These are phyloP conservation scores for Theobroma grandiflorum DNA, from an alignment of 441 rosid species.

Conservation along the genomic window DNA sequence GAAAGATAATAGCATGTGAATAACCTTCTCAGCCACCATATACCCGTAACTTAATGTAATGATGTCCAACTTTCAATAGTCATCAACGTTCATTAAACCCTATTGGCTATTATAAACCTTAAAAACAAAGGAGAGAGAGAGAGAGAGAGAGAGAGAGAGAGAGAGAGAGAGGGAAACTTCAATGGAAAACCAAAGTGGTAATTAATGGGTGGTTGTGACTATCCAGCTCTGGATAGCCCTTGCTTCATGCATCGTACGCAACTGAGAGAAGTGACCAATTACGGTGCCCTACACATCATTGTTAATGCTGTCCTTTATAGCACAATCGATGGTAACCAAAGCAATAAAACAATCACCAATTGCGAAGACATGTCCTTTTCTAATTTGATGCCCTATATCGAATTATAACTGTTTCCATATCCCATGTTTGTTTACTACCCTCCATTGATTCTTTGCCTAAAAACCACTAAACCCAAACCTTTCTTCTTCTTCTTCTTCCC, in stretches of 20 bases:
- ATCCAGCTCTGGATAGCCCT: no score
- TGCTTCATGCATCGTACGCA: no score
- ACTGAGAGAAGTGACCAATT: not conserved
- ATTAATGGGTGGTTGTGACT: no score
- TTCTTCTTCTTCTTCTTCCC: not conserved
- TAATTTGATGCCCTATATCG: not conserved
- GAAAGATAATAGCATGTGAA: not conserved
- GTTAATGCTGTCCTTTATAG: not conserved
- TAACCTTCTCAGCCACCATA: not conserved
- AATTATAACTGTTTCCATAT: not conserved
- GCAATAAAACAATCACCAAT: not conserved
- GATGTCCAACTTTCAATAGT: not conserved
- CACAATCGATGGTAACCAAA: not conserved
- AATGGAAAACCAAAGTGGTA: no score
- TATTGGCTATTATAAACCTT: no score
- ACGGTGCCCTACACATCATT: not conserved
- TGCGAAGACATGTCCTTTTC: not conserved
- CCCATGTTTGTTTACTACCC: slow-evolving; percentile 13
- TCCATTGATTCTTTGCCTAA: slow-evolving; percentile 24
- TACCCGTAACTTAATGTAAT: not conserved
- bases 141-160: no score
- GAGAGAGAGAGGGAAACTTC: no score
- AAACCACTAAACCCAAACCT: not conserved
- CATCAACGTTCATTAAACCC: not conserved
- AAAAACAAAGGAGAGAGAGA: no score